Evolutionary conservation across 495 filamentous ascomycete genomes (phyloP), one percentile per base, ranked within the genome.

Genomic region (Neurospora terricola): DNA sequence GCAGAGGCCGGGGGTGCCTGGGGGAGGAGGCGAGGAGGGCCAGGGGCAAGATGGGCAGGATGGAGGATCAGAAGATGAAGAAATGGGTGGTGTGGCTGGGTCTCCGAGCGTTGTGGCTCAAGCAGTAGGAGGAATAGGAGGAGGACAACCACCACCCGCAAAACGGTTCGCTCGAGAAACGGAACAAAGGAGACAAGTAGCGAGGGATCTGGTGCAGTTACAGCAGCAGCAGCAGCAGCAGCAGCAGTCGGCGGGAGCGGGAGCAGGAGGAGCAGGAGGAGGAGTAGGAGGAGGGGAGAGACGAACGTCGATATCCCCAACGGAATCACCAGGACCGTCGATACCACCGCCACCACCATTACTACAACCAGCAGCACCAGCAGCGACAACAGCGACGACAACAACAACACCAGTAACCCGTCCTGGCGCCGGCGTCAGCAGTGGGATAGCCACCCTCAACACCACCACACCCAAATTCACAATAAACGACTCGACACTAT

Each of bases 401-500:
- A 0, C 48, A 14, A 68, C 68, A 68, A 39, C 0, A 42, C 37
- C 70, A 7, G 16, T 48, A 5, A 0, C 40, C 38, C 30, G 70
- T 0, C 36, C 70, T 3, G 73, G 38, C 6, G 21, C 39, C 2
- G 73, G 38, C 4, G 14, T 14, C 1, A 37, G 40, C 39, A 42
- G 9, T 30, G 69, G 34, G 7, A 34, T 45, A 9, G 7, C 38
- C 9, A 43, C 4, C 7, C 23, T 42, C 43, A 66, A 43, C 14
- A 18, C n/a, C 18, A 43, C 18, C 54, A 38, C 59, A 9, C 16
- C 73, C 21, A 39, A 68, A 1, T 30, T 21, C 70, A 40, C 27
- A 11, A 70, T 69, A 27, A 54, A 72, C 18, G 77, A 75, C 12
- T 75, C 75, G 0, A 69, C 75, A 0, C 69, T 82, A 11, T 82